These are phyloP conservation scores for Debaryomyces subglobosus DNA, from an alignment of 1,139 yeast genomes.

Conservation along the genomic window DNA sequence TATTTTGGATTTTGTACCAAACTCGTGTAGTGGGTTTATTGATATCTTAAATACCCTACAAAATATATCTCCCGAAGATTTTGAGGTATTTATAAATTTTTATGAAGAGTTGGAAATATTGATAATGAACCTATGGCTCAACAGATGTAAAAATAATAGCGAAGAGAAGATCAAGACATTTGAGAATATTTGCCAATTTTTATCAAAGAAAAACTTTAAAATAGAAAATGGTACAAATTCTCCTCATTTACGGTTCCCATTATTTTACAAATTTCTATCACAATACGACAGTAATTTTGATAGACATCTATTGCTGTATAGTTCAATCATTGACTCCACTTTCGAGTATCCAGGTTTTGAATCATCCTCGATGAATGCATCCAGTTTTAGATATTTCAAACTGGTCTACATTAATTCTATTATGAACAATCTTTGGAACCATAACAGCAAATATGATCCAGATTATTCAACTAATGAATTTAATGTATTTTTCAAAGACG, in stretches of 20 bases:
- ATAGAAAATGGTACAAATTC: conserved; percentile 23
- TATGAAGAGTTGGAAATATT: conserved; percentile 17
- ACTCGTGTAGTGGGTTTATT: neutral
- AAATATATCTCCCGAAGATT: neutral
- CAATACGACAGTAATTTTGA: conserved; percentile 8
- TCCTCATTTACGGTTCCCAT: conserved; percentile 30
- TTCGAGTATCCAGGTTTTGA: conserved; percentile 8
- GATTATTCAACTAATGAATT: conserved; percentile 4
- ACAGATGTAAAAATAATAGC: conserved; percentile 18
- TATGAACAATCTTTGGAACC: conserved; percentile 3
- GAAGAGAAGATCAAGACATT: conserved; percentile 20
- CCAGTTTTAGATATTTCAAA: conserved; percentile 11
- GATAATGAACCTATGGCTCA: conserved; percentile 22
- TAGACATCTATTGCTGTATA: neutral
- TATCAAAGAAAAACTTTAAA: conserved; percentile 16
- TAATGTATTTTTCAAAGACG: conserved; percentile 5
- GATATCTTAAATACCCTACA: neutral
- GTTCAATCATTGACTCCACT: conserved; percentile 7
- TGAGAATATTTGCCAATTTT: conserved; percentile 24
- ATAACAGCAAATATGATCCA: neutral
- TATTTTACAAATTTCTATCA: conserved; percentile 23
- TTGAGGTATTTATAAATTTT: conserved; percentile 3
- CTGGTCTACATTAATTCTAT: conserved; percentile 10
- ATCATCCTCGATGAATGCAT: neutral
- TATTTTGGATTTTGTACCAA: neutral